These are phyloP conservation scores for Endothia cerciana DNA, from an alignment of 2,329 filamentous ascomycete genomes.

Conservation along the genomic window DNA sequence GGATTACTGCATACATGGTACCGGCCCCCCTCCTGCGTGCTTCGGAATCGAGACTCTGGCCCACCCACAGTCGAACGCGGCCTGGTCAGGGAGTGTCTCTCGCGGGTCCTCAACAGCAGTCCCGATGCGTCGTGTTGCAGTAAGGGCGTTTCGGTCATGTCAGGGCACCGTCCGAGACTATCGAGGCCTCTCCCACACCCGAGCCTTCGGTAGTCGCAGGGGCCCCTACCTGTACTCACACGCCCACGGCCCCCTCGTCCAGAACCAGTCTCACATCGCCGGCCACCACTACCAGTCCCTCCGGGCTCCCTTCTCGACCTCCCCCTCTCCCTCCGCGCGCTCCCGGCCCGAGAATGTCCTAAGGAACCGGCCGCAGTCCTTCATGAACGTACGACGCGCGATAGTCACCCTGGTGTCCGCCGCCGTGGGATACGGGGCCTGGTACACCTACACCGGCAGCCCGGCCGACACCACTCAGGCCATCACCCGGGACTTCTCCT, in stretches of 20 bases:
- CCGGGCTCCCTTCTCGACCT: slow-evolving; percentile 32
- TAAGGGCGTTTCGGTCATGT: slow-evolving; percentile 70
- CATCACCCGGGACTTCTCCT: slow-evolving; percentile 47
- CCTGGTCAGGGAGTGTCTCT: neutral
- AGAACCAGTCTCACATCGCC: slow-evolving; percentile 27
- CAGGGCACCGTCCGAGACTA: slow-evolving; percentile 64
- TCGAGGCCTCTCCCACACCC: slow-evolving; percentile 43
- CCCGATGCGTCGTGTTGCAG: slow-evolving; percentile 75
- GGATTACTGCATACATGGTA: too few species aligned
- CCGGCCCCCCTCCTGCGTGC: neutral
- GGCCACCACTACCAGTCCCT: slow-evolving; percentile 28
- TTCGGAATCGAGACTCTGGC: neutral
- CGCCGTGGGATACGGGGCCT: slow-evolving; percentile 76
- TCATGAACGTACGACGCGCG: slow-evolving; percentile 76
- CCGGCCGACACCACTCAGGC: slow-evolving; percentile 41
- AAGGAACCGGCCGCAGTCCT: slow-evolving; percentile 61
- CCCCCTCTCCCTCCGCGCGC: slow-evolving; percentile 33
- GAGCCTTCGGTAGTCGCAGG: slow-evolving; percentile 47
- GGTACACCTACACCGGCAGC: slow-evolving; percentile 68
- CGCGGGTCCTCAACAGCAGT: slow-evolving; percentile 21
- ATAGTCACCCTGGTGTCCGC: slow-evolving; percentile 69
- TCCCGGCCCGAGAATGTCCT: slow-evolving; percentile 42
- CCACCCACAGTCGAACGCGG: neutral
- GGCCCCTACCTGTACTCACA: slow-evolving; percentile 38
- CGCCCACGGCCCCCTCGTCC: slow-evolving; percentile 30